phyloP scores from a whole-genome alignment of 1,284 basidiomycete species.

The Cerrena zonata region DNA sequence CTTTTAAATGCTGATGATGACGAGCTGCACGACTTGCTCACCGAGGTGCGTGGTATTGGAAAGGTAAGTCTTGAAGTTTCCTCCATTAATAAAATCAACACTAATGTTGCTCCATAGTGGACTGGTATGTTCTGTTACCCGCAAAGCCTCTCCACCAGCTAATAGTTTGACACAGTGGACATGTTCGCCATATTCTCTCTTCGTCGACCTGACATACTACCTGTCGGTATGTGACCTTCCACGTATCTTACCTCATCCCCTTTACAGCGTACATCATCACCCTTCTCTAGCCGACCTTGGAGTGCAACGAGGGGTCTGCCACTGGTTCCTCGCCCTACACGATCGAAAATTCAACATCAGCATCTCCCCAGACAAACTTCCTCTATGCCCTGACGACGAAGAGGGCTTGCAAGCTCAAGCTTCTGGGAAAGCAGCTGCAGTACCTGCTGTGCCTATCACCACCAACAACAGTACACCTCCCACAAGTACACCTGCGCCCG shows the following conservation, averaged over 20 bases:
- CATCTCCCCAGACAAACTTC: slow-evolving; percentile 53
- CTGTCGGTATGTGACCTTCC: slow-evolving; percentile 47
- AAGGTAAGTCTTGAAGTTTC: slow-evolving; percentile 48
- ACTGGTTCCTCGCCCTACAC: slow-evolving; percentile 71
- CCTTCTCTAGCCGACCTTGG: slow-evolving; percentile 68
- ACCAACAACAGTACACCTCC: background rate
- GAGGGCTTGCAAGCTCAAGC: slow-evolving; percentile 19
- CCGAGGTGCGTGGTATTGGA: slow-evolving; percentile 77
- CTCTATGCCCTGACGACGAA: slow-evolving; percentile 27
- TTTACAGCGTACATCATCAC: background rate
- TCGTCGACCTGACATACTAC: slow-evolving; percentile 75
- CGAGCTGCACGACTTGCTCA: slow-evolving; percentile 69
- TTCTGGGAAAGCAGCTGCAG: background rate
- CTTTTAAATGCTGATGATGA: slow-evolving; percentile 69
- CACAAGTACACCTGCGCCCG: background rate
- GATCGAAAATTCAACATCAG: slow-evolving; percentile 41
- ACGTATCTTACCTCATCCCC: background rate
- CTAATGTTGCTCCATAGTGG: slow-evolving; percentile 24
- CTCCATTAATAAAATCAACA: background rate
- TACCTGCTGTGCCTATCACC: background rate
- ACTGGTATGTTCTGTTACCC: slow-evolving; percentile 26
- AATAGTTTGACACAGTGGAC: slow-evolving; percentile 45
- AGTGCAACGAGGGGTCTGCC: slow-evolving; percentile 71
- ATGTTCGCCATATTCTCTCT: slow-evolving; percentile 90
- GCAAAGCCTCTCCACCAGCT: background rate